A percentile compares a stretch with the other conserved stretches of the same genome.
Conservation (phyloP, 176 grass and related monocot genomes). For the Chloris gayana region DNA sequence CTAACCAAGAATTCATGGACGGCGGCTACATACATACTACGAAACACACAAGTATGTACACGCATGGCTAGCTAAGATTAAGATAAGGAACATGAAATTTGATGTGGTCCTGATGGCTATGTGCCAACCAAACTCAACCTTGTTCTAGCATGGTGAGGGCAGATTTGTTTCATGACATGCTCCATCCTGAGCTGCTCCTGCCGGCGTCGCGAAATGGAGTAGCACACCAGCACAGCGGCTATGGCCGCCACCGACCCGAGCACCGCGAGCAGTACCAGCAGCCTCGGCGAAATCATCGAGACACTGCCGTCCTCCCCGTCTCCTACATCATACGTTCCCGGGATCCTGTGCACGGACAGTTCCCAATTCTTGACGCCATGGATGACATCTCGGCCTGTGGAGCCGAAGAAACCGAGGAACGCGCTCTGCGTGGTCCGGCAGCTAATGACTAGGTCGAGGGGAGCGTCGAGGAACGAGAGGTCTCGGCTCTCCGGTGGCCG, state of each 20-base stretch:
- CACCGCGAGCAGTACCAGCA: background rate
- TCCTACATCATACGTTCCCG: background rate
- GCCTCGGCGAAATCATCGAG: too few species aligned
- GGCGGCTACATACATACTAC: too few species aligned
- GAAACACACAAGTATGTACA: too few species aligned
- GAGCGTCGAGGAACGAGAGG: background rate
- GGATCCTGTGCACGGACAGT: background rate
- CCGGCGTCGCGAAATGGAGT: too few species aligned
- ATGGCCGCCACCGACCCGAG: background rate
- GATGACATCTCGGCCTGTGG: background rate
- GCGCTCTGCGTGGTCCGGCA: background rate
- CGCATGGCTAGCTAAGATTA: too few species aligned
- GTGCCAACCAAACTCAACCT: too few species aligned
- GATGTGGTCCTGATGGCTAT: too few species aligned
- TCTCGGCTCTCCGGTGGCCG: background rate
- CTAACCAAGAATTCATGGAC: too few species aligned
- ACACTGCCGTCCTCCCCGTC: background rate
- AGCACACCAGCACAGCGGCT: background rate
- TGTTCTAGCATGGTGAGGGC: too few species aligned
- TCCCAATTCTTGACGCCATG: background rate
- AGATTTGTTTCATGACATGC: too few species aligned
- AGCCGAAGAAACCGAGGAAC: constrained; percentile 5
- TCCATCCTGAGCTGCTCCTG: too few species aligned
- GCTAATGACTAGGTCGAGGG: background rate
- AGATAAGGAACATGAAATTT: too few species aligned